Evolutionary conservation across 768 basidiomycete genomes (phyloP).

Genomic region (Boletus edulis): DNA sequence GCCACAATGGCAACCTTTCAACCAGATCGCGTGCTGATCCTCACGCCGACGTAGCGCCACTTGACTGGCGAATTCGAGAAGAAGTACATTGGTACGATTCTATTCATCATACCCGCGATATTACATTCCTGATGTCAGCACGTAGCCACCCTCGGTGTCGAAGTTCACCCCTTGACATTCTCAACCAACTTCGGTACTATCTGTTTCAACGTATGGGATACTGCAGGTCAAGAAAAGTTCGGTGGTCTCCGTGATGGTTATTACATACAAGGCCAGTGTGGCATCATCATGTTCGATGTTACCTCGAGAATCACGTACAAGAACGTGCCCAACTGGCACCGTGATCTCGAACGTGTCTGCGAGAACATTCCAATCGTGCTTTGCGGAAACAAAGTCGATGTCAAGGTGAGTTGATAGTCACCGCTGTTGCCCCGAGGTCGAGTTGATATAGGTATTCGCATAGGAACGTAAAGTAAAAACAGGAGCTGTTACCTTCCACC

Average conservation of each 20-base stretch:
- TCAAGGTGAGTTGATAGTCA: constrained; percentile 66
- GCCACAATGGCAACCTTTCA: constrained; percentile 19
- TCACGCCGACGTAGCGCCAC: constrained; percentile 65
- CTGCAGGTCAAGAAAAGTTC: constrained; percentile 99
- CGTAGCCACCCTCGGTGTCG: constrained; percentile 97
- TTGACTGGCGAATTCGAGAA: constrained; percentile 99
- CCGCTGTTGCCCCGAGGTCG: background rate
- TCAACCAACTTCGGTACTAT: constrained; percentile 98
- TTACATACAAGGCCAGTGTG: constrained; percentile 97
- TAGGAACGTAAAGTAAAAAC: constrained; percentile 99
- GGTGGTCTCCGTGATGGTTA: constrained; percentile 97
- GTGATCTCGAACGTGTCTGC: constrained; percentile 98
- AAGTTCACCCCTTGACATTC: constrained; percentile 96
- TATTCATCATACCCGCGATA: constrained; percentile 9
- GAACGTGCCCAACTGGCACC: constrained; percentile 99
- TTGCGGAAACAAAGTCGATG: constrained; percentile 99
- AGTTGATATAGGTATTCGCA: constrained; percentile 8
- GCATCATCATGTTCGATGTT: constrained; percentile 99
- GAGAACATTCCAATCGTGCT: constrained; percentile 99
- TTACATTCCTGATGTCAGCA: constrained; percentile 10
- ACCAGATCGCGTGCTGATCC: constrained; percentile 60
- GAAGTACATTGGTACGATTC: constrained; percentile 90
- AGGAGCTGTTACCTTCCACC: constrained; percentile 96
- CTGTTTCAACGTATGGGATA: constrained; percentile 99
- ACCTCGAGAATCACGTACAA: constrained; percentile 99